Conservation (phyloP, 176 grass and related monocot species). For the Dendrocalamus sinicus region DNA sequence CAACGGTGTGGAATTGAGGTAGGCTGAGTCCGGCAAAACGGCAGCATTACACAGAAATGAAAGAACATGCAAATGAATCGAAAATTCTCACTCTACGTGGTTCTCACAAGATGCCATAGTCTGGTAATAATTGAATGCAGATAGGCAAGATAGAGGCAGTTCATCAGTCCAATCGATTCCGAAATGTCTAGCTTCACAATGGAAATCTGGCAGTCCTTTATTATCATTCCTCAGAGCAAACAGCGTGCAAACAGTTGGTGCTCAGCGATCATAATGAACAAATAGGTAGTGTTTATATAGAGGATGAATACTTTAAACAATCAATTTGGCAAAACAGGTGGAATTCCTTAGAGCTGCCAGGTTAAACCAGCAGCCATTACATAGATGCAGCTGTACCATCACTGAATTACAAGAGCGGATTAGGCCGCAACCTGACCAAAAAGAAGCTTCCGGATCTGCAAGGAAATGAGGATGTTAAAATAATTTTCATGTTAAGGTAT, state of each 20-base stretch:
- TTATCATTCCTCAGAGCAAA: slow-evolving; percentile 62
- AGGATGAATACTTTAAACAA: slow-evolving; percentile 58
- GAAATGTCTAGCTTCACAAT: slow-evolving; percentile 8
- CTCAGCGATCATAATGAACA: slow-evolving; percentile 58
- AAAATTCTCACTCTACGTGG: background rate
- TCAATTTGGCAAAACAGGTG: slow-evolving; percentile 52
- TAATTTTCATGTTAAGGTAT: background rate
- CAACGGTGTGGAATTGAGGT: background rate
- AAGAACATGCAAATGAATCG: background rate
- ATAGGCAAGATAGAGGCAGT: background rate
- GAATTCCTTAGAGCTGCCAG: slow-evolving; percentile 33
- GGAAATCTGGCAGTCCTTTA: slow-evolving; percentile 29
- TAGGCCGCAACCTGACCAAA: slow-evolving; percentile 56
- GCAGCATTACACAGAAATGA: background rate
- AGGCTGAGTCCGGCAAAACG: background rate
- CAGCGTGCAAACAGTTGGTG: slow-evolving; percentile 39
- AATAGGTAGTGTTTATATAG: slow-evolving; percentile 62
- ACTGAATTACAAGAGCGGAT: slow-evolving; percentile 26
- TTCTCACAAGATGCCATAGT: background rate
- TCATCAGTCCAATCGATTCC: background rate
- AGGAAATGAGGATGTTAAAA: background rate
- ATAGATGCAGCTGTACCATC: slow-evolving; percentile 47
- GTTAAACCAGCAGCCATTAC: slow-evolving; percentile 39
- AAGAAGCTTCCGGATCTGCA: slow-evolving; percentile 78
- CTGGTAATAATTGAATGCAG: background rate